A percentile compares a stretch with the other conserved stretches of the same genome.
Evolutionary conservation across 306 rosid genomes (phyloP).

Genomic region (Cicer bijugum): DNA sequence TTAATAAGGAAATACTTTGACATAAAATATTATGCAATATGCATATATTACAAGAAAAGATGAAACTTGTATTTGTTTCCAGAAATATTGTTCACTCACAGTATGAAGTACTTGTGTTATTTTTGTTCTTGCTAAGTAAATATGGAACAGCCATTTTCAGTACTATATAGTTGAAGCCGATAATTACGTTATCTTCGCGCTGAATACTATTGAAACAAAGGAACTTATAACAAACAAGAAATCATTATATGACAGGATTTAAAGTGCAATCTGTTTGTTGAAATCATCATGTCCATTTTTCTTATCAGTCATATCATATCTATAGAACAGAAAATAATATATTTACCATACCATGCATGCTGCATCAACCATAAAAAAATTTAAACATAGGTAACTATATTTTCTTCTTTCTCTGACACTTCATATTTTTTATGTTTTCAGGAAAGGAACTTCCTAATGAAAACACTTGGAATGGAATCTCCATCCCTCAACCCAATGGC

Average conservation of each 20-base stretch:
- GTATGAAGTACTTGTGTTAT: neutral
- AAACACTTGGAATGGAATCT: conserved; percentile 93
- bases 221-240: conserved; percentile 9
- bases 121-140: conserved; percentile 29
- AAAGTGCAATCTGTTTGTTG: conserved; percentile 23
- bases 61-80: conserved; percentile 18
- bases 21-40: neutral
- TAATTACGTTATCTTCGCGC: neutral
- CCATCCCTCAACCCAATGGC: conserved; percentile 63
- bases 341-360: conserved; percentile 26
- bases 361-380: neutral
- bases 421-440: conserved; percentile 47
- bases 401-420: conserved; percentile 32
- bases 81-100: conserved; percentile 6
- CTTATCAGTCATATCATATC: conserved; percentile 3
- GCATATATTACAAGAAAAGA: conserved; percentile 7
- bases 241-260: conserved; percentile 22
- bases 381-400: conserved; percentile 38
- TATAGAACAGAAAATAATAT: conserved; percentile 13
- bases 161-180: conserved; percentile 21
- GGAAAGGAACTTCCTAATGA: conserved; percentile 97
- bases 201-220: conserved; percentile 29
- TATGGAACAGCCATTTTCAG: neutral
- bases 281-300: conserved; percentile 31
- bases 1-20: neutral